Percentiles rank a stretch among this genome's conserved stretches.
phyloP scores from a whole-genome alignment of 1,284 basidiomycete genomes.

The Cryptococcus sp. region DNA sequence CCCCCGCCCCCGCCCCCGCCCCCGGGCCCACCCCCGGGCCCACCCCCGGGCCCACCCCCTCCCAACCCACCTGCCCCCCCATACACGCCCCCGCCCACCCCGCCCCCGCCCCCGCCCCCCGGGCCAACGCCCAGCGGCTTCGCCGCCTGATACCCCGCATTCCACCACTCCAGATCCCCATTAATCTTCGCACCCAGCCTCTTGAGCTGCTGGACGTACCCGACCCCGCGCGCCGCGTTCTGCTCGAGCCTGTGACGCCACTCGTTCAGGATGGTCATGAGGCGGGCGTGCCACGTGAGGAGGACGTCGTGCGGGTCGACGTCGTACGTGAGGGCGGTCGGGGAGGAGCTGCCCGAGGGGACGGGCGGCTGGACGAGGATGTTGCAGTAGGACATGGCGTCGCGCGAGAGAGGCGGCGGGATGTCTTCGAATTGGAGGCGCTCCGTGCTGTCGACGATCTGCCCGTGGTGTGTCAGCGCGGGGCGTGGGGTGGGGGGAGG shows the following conservation, averaged over 20 bases:
- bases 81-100: no score
- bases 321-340: neutral
- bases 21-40: no score
- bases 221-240: neutral
- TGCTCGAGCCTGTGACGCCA: constrained; percentile 19
- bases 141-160: constrained; percentile 11
- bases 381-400: constrained; percentile 26
- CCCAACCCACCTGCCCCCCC: no score
- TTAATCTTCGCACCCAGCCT: constrained; percentile 24
- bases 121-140: neutral
- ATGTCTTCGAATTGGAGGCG: constrained; percentile 16
- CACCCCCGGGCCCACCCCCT: no score
- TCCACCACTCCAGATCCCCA: constrained; percentile 32
- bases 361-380: constrained; percentile 13
- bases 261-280: constrained; percentile 33
- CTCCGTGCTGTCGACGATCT: constrained; percentile 39
- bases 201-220: constrained; percentile 5
- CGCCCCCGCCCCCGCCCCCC: neutral
- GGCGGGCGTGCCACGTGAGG: constrained; percentile 35
- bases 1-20: no score
- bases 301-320: constrained; percentile 30
- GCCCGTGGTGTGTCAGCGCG: neutral
- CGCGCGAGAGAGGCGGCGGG: constrained; percentile 5
- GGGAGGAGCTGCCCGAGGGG: neutral
- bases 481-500: neutral